Evolutionary conservation across 495 filamentous ascomycete species (phyloP).

Genomic region (Lasiosphaeria hispida): DNA sequence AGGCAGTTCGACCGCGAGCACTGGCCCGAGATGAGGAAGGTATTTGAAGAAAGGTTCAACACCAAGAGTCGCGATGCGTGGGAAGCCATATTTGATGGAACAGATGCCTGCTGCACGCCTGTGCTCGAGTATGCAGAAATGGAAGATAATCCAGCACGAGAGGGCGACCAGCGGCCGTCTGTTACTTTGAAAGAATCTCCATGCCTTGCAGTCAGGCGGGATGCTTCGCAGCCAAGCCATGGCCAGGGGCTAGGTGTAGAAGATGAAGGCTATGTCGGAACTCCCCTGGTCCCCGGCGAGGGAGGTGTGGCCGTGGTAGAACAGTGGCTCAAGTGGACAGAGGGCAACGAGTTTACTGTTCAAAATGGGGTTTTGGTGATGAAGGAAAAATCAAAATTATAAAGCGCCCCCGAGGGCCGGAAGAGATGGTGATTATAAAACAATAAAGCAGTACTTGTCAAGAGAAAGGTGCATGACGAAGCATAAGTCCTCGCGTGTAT

Average conservation of each 20-base stretch:
- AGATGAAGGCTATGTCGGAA: slow-evolving; percentile 62
- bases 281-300: slow-evolving; percentile 58
- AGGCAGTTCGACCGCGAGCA: slow-evolving; percentile 53
- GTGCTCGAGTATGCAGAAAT: slow-evolving; percentile 75
- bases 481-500: too few relatives aligned
- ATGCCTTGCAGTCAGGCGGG: slow-evolving; percentile 49
- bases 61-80: slow-evolving; percentile 75
- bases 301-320: slow-evolving; percentile 69
- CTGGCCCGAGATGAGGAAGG: slow-evolving; percentile 62
- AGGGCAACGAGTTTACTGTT: slow-evolving; percentile 66
- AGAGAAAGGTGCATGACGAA: too few relatives aligned
- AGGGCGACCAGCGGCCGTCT: slow-evolving; percentile 72
- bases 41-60: slow-evolving; percentile 65
- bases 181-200: slow-evolving; percentile 70
- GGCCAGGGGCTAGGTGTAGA: slow-evolving; percentile 51
- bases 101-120: slow-evolving; percentile 88
- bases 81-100: slow-evolving; percentile 82
- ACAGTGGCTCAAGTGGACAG: slow-evolving; percentile 76
- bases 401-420: slow-evolving; percentile 4
- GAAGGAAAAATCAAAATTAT: slow-evolving; percentile 52
- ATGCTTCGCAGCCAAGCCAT: slow-evolving; percentile 29
- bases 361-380: slow-evolving; percentile 57
- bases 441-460: too few relatives aligned
- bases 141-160: slow-evolving; percentile 46
- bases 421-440: too few relatives aligned